Conservation (phyloP, 345 rosid genomes). For the Iberis pinnata region DNA sequence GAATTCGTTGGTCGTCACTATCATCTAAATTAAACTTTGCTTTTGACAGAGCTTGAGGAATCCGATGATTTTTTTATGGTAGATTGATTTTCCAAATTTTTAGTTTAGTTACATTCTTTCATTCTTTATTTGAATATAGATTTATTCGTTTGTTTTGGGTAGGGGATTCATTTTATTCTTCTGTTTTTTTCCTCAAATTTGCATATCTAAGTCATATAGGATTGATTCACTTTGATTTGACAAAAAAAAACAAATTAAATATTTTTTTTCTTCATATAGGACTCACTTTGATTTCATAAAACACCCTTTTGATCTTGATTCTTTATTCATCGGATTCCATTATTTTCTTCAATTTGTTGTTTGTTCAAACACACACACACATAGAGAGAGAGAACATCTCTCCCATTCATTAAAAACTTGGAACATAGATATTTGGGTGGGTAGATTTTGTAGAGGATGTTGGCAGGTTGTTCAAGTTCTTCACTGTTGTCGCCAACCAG, state of each 20-base stretch:
- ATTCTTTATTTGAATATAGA: constrained; percentile 50
- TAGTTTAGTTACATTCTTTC: constrained; percentile 58
- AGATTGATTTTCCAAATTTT: constrained; percentile 33
- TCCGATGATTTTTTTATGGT: constrained; percentile 86
- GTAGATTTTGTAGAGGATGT: constrained; percentile 73
- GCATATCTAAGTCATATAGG: no score
- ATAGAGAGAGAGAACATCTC: constrained; percentile 21
- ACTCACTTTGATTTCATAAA: constrained; percentile 26
- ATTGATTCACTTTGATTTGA: constrained; percentile 4
- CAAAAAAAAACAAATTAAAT: constrained; percentile 5
- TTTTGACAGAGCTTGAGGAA: constrained; percentile 43
- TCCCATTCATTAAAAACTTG: constrained; percentile 10
- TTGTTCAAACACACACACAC: constrained; percentile 18
- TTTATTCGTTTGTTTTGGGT: constrained; percentile 30
- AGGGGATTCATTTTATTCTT: constrained; percentile 16
- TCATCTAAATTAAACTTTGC: constrained; percentile 39
- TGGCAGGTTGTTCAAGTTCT: constrained; percentile 98
- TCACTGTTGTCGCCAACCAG: constrained; percentile 95
- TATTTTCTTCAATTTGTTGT: constrained; percentile 17
- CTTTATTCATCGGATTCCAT: constrained; percentile 68
- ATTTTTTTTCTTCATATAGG: constrained; percentile 35
- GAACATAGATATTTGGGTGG: constrained; percentile 36
- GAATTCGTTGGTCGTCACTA: constrained; percentile 29
- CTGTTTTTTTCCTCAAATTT: constrained; percentile 1
- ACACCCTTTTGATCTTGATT: constrained; percentile 12